Base-by-base conservation (phyloP, 805 yeast species). In the Candida silvicultrix region DNA sequence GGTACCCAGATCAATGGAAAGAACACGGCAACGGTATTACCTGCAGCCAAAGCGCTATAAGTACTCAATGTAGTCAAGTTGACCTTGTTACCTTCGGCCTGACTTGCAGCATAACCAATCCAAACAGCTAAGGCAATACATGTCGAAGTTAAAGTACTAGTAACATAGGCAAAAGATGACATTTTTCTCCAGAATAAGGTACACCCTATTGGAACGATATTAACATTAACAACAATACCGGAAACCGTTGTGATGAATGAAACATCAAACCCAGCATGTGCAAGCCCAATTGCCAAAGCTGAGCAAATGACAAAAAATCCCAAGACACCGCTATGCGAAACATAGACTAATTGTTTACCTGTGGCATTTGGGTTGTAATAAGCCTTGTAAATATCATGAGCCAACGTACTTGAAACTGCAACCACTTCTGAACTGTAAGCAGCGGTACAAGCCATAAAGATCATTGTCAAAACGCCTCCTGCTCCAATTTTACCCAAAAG, bases 21-120 rank as follows among this genome's bases (percentile, higher is more conserved):
- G 80, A 19, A 75, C 68, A 39, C 84, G 62, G 48, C 86, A 90
- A 0, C 88, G 85, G 66, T 83, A 81, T 52, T 85, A 64, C 62
- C 92, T 22, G 90, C 83, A 46, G 92, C 92, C 56, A 85, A 85
- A 64, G 85, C 85, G 50, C 95, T 95, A 35, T 85, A 88, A 53
- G 87, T 73, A 63, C 81, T 87, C 2, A 52, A 35, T 8, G 50
- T 38, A 49, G 51, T 46, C 28, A 58, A 40, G 2, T 60, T 49
- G 36, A 44, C 36, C 31, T 53, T 56, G 37, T 52, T 43, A 38
- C 56, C 49, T 16, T 35, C 43, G 3, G 54, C 56, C 58, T 7
- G 63, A 88, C 85, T 63, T 9, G 48, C 52, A 29, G 55, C 49
- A 22, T 55, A 46, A 2, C 56, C 55, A 16, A 54, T 42, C 41